A percentile compares a stretch with the other conserved stretches of the same genome.
phyloP scores from a whole-genome alignment of 805 yeast genomes.

The Ogataea henricii region DNA sequence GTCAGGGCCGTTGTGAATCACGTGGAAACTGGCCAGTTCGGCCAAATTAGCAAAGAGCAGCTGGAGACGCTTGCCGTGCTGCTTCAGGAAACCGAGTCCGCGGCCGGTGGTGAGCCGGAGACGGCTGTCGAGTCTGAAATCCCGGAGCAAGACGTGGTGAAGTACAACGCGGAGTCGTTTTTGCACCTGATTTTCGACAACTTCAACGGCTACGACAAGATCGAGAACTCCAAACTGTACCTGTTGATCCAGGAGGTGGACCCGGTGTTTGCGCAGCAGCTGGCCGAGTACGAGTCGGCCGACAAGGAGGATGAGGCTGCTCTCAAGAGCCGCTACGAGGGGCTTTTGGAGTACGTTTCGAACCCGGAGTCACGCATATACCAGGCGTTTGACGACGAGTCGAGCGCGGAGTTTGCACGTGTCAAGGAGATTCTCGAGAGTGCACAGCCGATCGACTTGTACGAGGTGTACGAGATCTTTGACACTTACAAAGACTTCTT shows the following conservation, averaged over 20 bases:
- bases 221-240: slow-evolving; percentile 26
- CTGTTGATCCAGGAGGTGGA: slow-evolving; percentile 27
- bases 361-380: slow-evolving; percentile 24
- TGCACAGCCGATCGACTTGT: slow-evolving; percentile 5
- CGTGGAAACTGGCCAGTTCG: slow-evolving; percentile 21
- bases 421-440: slow-evolving; percentile 20
- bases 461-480: slow-evolving; percentile 3
- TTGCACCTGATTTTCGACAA: slow-evolving; percentile 10
- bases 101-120: too few relatives aligned
- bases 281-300: slow-evolving; percentile 23
- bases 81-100: slow-evolving; percentile 1
- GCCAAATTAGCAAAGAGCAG: slow-evolving; percentile 16
- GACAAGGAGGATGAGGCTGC: slow-evolving; percentile 19
- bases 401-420: slow-evolving; percentile 20
- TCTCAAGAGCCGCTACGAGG: slow-evolving; percentile 18
- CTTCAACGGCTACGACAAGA: slow-evolving; percentile 18
- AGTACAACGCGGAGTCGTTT: slow-evolving; percentile 15
- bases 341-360: slow-evolving; percentile 23
- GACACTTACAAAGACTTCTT: slow-evolving; percentile 27
- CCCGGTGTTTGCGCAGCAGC: slow-evolving; percentile 24
- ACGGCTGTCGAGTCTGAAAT: neutral
- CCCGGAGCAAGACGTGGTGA: slow-evolving; percentile 5
- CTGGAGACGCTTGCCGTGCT: slow-evolving; percentile 9
- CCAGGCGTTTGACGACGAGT: slow-evolving; percentile 26
- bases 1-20: slow-evolving; percentile 13